Evolutionary conservation across 2,329 filamentous ascomycete species (phyloP).

Genomic region (Aspergillus felis): DNA sequence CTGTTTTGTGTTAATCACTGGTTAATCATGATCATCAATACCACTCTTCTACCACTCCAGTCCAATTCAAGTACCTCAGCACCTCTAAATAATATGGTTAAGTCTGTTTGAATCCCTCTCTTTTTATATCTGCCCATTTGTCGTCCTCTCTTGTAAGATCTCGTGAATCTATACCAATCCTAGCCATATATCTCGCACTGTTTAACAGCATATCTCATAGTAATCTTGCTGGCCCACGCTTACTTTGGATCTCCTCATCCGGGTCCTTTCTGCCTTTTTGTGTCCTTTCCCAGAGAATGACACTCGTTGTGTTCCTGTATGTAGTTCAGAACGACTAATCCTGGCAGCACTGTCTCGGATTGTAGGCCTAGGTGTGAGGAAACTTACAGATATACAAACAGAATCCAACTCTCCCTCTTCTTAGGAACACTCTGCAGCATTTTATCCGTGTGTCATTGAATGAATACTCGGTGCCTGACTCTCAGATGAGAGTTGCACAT

Average conservation of each 20-base stretch:
- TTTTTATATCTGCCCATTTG: background rate
- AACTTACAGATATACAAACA: background rate
- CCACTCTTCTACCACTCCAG: background rate
- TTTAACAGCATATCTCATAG: background rate
- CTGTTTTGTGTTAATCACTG: background rate
- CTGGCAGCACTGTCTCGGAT: background rate
- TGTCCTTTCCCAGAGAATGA: background rate
- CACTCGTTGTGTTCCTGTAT: background rate
- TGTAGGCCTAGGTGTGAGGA: background rate
- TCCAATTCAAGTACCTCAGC: too few relatives aligned
- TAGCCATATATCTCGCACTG: background rate
- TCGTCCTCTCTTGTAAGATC: background rate
- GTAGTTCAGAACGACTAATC: background rate
- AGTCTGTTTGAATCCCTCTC: background rate
- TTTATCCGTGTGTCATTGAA: background rate
- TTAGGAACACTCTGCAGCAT: background rate
- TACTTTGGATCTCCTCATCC: background rate
- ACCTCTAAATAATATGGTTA: background rate
- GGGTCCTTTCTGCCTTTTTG: background rate
- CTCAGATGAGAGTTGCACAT: too few relatives aligned
- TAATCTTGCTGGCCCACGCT: background rate
- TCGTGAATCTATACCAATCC: background rate
- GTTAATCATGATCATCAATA: background rate
- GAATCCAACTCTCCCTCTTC: background rate
- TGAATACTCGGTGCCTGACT: background rate